Conservation (phyloP, 257 asterid genomes). For the Solanum appendiculatum region DNA sequence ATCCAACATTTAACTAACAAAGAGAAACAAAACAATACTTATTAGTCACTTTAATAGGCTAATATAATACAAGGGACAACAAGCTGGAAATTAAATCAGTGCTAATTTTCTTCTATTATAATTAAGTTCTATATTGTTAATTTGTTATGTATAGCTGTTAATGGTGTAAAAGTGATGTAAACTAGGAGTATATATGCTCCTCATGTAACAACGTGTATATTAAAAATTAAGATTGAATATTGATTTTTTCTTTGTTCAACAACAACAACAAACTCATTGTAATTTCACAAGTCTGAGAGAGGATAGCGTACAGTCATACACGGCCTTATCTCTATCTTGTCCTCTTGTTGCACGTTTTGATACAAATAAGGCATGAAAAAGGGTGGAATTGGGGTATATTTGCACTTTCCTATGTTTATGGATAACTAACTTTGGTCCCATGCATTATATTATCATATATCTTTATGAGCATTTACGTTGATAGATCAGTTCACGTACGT, state of each 20-base stretch:
- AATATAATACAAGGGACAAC: background rate
- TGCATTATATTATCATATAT: background rate
- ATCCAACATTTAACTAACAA: background rate
- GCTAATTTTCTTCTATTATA: background rate
- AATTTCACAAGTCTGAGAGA: background rate
- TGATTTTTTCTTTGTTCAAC: background rate
- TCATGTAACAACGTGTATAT: background rate
- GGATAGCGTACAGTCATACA: rapidly evolving
- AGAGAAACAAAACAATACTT: background rate
- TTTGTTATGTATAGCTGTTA: background rate
- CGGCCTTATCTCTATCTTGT: background rate
- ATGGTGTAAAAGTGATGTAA: background rate
- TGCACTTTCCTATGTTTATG: background rate
- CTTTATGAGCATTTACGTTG: background rate
- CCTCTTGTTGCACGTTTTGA: background rate
- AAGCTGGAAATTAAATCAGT: background rate
- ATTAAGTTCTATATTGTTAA: background rate
- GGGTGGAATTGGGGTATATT: background rate
- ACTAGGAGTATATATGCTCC: background rate
- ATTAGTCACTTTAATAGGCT: background rate
- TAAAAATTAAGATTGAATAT: background rate
- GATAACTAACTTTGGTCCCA: background rate
- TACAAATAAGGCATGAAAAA: background rate
- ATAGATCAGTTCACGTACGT: background rate
- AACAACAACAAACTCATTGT: background rate